phyloP scores from a whole-genome alignment of 768 basidiomycete genomes.

The Boletales sp. region DNA sequence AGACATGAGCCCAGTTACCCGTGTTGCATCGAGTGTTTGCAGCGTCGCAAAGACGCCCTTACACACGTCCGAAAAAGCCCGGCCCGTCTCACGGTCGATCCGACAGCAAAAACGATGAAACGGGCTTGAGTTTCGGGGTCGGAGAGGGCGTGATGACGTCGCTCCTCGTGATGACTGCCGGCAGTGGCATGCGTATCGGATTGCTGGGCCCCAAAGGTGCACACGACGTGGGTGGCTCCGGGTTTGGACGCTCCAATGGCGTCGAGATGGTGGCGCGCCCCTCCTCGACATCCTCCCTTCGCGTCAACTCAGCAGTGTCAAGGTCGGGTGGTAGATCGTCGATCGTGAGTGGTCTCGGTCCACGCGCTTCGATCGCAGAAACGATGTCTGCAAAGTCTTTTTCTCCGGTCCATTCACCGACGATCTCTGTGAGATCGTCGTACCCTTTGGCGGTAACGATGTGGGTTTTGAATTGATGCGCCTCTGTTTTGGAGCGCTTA shows the following conservation, averaged over 20 bases:
- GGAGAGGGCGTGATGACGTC: conserved; percentile 48
- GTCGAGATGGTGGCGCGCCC: conserved; percentile 37
- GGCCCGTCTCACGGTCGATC: conserved; percentile 6
- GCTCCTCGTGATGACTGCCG: conserved; percentile 40
- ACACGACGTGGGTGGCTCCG: conserved; percentile 50
- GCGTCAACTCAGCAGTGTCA: background rate
- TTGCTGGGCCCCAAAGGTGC: conserved; percentile 43
- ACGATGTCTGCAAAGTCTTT: conserved; percentile 57
- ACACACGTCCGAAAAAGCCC: background rate
- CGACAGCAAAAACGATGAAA: conserved; percentile 8
- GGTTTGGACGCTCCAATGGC: conserved; percentile 52
- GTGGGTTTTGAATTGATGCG: conserved; percentile 49
- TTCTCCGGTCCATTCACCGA: conserved; percentile 57
- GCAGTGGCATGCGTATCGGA: conserved; percentile 31
- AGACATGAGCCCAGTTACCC: no score
- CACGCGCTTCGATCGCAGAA: conserved; percentile 38
- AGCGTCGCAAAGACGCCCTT: no score
- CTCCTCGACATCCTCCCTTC: conserved; percentile 9
- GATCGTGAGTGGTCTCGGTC: conserved; percentile 17
- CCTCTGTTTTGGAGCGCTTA: conserved; percentile 54
- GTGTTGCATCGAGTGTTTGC: no score
- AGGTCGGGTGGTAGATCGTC: conserved; percentile 3
- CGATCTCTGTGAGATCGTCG: conserved; percentile 47
- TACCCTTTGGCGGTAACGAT: conserved; percentile 63
- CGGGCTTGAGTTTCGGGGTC: conserved; percentile 32